A percentile compares a stretch with the other conserved stretches of the same genome.
phyloP scores from a whole-genome alignment of 192 early-diverging fungal genomes.

The Umbelopsis sp. region DNA sequence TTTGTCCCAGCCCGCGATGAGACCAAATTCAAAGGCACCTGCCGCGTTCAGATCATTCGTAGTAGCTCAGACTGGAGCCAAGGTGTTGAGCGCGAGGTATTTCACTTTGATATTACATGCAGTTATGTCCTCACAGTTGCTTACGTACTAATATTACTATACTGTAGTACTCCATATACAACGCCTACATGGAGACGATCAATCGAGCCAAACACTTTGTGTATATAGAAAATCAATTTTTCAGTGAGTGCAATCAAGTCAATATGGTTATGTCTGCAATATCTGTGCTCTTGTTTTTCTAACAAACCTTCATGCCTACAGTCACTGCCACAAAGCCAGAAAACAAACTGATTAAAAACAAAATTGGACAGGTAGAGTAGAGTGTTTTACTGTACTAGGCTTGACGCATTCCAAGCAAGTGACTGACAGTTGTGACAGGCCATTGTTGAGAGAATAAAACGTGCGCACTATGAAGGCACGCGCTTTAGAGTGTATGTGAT shows the following conservation, averaged over 20 bases:
- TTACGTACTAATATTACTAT: background rate
- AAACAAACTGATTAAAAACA: constrained; percentile 47
- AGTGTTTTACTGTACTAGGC: background rate
- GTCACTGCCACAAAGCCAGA: constrained; percentile 50
- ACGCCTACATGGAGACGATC: constrained; percentile 81
- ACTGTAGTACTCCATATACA: constrained; percentile 81
- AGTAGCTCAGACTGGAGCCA: constrained; percentile 72
- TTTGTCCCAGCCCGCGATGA: constrained; percentile 58
- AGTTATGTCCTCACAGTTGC: background rate
- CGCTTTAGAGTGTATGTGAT: constrained; percentile 78
- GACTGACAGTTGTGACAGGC: constrained; percentile 40
- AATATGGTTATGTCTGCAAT: background rate
- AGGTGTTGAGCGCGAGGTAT: constrained; percentile 56
- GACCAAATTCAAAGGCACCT: constrained; percentile 59
- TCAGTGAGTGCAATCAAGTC: constrained; percentile 63
- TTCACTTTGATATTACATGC: background rate
- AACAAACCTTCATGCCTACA: constrained; percentile 9
- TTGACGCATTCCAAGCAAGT: background rate
- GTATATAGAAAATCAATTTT: constrained; percentile 97
- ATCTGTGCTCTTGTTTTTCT: background rate
- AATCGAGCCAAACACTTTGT: constrained; percentile 80
- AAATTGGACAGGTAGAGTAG: constrained; percentile 40
- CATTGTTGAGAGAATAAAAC: constrained; percentile 72
- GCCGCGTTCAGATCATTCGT: constrained; percentile 69
- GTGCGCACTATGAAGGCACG: constrained; percentile 64